Base-by-base conservation (phyloP, 305 asterid species). In the Rubia tinctorum region DNA sequence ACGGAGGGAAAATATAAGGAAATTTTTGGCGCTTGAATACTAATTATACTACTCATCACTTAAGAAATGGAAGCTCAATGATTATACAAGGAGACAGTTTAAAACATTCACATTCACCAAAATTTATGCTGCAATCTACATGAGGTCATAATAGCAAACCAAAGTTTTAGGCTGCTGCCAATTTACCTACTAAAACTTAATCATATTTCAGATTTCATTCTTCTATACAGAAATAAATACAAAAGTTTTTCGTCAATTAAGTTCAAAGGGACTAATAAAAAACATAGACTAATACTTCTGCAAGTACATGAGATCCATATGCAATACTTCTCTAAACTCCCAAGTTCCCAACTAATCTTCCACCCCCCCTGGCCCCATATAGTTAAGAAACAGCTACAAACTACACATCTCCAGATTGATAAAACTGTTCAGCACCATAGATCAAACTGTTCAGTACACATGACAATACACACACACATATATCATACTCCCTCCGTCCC, bases 401-500 rank as follows among this genome's bases (percentile, higher is more conserved):
- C 34, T 39, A 51, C 49, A 42, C 66, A 17, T 34, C 22, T 66
- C n/a, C 72, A 74, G 37, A 30, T 66, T 39, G 71, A 42, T 7
- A 66, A n/a, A 47, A 53, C 25, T 69, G 64, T 39, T 51, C 45
- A 12, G 25, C 18, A 5, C 13, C 9, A 65, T 40, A 55, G 27
- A 56, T 17, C 65, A 20, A 49, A 27, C 30, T 27, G 30, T 27
- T 27, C 30, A 27, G 30, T n/a, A n/a, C n/a, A n/a, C n/a, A n/a
- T n/a, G n/a, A n/a, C n/a, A n/a, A n/a, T n/a, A n/a, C n/a, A n/a
- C n/a, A n/a, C n/a, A n/a, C n/a, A n/a, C n/a, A n/a, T n/a, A n/a
- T n/a, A n/a, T n/a, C n/a, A n/a, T 2, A 27, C 30, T 27, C 30
- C 30, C 1, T 27, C 30, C 30, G 2, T 27, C 30, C 30, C 1